phyloP scores from a whole-genome alignment of 2,329 filamentous ascomycete genomes.

The Alternaria metachromatica region DNA sequence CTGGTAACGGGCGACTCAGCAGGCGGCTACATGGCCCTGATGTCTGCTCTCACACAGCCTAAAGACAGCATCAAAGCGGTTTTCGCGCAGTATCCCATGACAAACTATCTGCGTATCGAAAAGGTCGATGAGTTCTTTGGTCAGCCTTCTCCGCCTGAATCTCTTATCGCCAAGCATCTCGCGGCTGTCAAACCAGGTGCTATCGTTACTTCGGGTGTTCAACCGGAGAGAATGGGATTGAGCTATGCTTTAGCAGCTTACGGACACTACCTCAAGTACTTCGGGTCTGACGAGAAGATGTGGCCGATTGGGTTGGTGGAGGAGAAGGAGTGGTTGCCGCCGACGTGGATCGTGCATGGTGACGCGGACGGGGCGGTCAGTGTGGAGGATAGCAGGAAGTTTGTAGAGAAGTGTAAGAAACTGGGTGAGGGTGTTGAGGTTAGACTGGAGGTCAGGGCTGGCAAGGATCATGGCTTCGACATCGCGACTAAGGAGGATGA shows the following conservation, averaged over 20 bases:
- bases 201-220: conserved; percentile 25
- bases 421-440: conserved; percentile 23
- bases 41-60: conserved; percentile 33
- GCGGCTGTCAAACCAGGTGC: conserved; percentile 20
- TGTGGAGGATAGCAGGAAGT: conserved; percentile 32
- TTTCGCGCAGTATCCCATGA: conserved; percentile 41
- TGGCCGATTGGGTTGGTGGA: conserved; percentile 37
- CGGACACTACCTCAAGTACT: conserved; percentile 34
- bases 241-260: conserved; percentile 26
- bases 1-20: conserved; percentile 48
- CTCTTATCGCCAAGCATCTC: conserved; percentile 33
- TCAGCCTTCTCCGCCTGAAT: conserved; percentile 11
- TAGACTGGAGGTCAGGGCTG: conserved; percentile 23
- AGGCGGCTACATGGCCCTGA: conserved; percentile 49
- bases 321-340: conserved; percentile 31
- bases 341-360: conserved; percentile 43
- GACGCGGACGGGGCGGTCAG: conserved; percentile 36
- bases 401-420: conserved; percentile 31
- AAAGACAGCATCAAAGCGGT: conserved; percentile 31
- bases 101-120: conserved; percentile 17
- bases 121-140: conserved; percentile 1
- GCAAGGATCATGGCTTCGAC: conserved; percentile 45
- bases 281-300: conserved; percentile 31
- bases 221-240: conserved; percentile 26
- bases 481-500: conserved; percentile 31